A percentile compares a stretch with the other conserved stretches of the same genome.
Conservation (phyloP, 1,139 yeast genomes). For the Yamadazyma dushanensis region DNA sequence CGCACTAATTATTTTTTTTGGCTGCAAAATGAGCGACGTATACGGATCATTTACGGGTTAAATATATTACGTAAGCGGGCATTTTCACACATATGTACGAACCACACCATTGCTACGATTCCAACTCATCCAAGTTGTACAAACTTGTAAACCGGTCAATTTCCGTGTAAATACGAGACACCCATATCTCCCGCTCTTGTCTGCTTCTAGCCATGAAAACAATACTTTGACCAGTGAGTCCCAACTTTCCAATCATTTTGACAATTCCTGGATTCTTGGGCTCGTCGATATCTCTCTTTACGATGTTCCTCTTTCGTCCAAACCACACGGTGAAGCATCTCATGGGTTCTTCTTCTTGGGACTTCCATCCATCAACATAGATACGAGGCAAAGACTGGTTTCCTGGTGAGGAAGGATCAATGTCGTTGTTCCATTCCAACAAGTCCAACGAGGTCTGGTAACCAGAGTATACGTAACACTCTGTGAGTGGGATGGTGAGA, state of each 20-base stretch:
- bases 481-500: slow-evolving; percentile 59
- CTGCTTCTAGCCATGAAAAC: slow-evolving; percentile 81
- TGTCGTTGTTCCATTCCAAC: slow-evolving; percentile 43
- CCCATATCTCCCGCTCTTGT: slow-evolving; percentile 86
- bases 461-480: slow-evolving; percentile 79
- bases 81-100: too few relatives aligned
- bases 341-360: slow-evolving; percentile 69
- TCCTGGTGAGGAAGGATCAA: slow-evolving; percentile 48
- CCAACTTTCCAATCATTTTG: slow-evolving; percentile 52
- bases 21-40: too few relatives aligned
- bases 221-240: slow-evolving; percentile 66
- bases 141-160: slow-evolving; percentile 51
- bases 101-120: too few relatives aligned
- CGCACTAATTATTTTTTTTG: too few relatives aligned
- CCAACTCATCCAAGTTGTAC: slow-evolving; percentile 4
- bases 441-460: slow-evolving; percentile 58
- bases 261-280: slow-evolving; percentile 43
- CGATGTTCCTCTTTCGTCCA: slow-evolving; percentile 57
- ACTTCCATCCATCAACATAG: slow-evolving; percentile 81
- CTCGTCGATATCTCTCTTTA: slow-evolving; percentile 33
- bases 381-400: slow-evolving; percentile 68
- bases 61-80: too few relatives aligned
- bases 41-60: too few relatives aligned
- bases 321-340: slow-evolving; percentile 86
- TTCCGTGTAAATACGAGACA: slow-evolving; percentile 59